These are phyloP conservation scores for Amanita inopinata DNA, from an alignment of 768 basidiomycete genomes.

Conservation along the genomic window DNA sequence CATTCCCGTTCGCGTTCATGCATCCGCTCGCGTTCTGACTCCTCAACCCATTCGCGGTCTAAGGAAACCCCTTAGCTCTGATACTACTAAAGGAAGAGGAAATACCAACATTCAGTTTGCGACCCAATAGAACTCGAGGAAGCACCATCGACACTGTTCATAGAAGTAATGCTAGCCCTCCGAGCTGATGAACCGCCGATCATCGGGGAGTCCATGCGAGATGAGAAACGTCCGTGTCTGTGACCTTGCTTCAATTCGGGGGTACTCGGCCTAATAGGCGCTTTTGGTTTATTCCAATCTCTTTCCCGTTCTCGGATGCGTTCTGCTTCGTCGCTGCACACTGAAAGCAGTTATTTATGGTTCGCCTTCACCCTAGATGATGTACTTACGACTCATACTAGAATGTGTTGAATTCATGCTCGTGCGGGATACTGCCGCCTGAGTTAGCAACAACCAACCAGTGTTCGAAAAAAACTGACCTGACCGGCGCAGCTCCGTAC, in stretches of 20 bases:
- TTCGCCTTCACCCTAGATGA: not conserved
- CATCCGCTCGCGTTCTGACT: conserved; percentile 33
- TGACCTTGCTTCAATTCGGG: conserved; percentile 16
- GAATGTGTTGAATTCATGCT: conserved; percentile 10
- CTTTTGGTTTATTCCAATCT: conserved; percentile 31
- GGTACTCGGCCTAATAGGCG: conserved; percentile 13
- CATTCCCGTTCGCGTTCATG: conserved; percentile 44
- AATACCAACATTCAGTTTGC: conserved; percentile 40
- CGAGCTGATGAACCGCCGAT: conserved; percentile 10
- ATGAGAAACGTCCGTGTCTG: conserved; percentile 12
- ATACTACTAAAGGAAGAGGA: not conserved
- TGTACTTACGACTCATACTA: conserved; percentile 9
- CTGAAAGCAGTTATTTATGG: not conserved
- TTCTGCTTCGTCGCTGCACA: conserved; percentile 15
- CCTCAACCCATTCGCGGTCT: conserved; percentile 38
- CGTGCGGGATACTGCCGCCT: conserved; percentile 12
- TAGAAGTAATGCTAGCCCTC: conserved; percentile 29
- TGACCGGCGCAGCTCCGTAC: conserved; percentile 5
- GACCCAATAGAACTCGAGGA: conserved; percentile 40
- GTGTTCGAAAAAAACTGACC: conserved; percentile 3
- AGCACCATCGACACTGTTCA: conserved; percentile 31
- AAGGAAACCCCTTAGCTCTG: not conserved
- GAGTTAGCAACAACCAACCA: not conserved
- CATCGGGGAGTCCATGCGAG: conserved; percentile 11
- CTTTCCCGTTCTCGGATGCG: conserved; percentile 33